Evolutionary conservation across 306 rosid species (phyloP).

Genomic region (Vicia faba): DNA sequence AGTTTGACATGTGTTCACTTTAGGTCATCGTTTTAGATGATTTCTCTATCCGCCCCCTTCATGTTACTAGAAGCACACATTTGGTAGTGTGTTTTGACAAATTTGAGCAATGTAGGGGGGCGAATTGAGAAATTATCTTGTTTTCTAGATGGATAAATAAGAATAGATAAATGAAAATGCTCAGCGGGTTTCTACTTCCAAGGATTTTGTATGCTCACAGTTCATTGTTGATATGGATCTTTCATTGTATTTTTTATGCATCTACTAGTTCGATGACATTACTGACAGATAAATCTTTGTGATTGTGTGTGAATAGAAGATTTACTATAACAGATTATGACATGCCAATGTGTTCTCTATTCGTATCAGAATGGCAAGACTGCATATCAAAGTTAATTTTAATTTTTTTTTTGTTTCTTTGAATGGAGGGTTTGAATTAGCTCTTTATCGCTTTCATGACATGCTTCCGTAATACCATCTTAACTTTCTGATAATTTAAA

Average conservation of each 20-base stretch:
- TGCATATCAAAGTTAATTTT: not conserved
- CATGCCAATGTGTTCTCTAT: slow-evolving; percentile 9
- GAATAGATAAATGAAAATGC: not conserved
- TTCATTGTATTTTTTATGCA: slow-evolving; percentile 6
- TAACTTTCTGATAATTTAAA: not conserved
- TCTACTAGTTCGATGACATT: slow-evolving; percentile 6
- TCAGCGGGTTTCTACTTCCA: not conserved
- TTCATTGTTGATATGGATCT: slow-evolving; percentile 16
- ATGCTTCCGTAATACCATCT: not conserved
- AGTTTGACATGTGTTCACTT: not conserved
- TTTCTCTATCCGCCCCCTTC: no score
- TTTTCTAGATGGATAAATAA: not conserved
- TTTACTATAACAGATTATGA: slow-evolving; percentile 10
- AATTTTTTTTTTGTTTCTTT: slow-evolving; percentile 24
- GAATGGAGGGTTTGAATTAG: slow-evolving; percentile 20
- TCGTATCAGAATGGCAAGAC: not conserved
- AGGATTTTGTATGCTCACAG: not conserved
- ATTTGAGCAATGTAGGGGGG: no score
- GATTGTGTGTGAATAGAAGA: not conserved
- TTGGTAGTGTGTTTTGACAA: no score
- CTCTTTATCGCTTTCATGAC: not conserved
- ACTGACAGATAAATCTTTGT: slow-evolving; percentile 21
- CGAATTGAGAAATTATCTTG: not conserved
- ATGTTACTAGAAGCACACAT: no score
- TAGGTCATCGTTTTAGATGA: not conserved